A percentile compares a stretch with the other conserved stretches of the same genome.
phyloP scores from a whole-genome alignment of 2,329 filamentous ascomycete genomes.

The Thermoascus crustaceus region DNA sequence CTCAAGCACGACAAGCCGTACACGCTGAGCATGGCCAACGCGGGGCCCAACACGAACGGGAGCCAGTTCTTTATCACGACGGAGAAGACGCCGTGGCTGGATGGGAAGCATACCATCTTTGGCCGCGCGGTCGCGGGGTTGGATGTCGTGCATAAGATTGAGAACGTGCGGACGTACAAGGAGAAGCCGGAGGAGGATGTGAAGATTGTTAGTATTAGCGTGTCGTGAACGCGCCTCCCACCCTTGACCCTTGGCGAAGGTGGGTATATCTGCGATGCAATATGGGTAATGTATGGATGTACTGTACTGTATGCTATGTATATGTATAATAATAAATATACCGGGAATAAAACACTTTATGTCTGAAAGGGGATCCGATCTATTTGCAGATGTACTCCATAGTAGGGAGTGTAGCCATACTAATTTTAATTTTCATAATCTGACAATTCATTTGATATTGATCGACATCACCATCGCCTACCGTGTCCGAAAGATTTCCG shows the following conservation, averaged over 20 bases:
- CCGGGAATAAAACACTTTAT: no score
- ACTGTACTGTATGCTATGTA: no score
- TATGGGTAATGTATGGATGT: no score
- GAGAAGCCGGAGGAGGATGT: conserved; percentile 97
- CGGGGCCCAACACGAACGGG: conserved; percentile 88
- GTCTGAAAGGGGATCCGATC: no score
- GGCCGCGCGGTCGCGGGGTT: conserved; percentile 81
- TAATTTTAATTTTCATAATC: no score
- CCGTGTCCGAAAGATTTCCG: no score
- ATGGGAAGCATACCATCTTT: conserved; percentile 94
- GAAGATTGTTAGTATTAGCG: conserved; percentile 80
- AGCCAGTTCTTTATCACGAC: conserved; percentile 99
- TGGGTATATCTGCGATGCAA: no score
- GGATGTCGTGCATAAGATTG: conserved; percentile 93
- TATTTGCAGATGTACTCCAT: no score
- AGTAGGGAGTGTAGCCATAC: no score
- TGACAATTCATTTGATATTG: no score
- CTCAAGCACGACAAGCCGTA: conserved; percentile 93
- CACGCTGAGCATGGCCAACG: conserved; percentile 96
- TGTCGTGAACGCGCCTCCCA: conserved; percentile 15
- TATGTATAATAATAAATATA: no score
- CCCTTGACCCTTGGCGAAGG: not conserved
- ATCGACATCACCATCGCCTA: no score
- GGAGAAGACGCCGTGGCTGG: conserved; percentile 93
- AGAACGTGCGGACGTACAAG: conserved; percentile 76